Evolutionary conservation across 331 rosid genomes (phyloP).

Genomic region (Stylosanthes scabra): DNA sequence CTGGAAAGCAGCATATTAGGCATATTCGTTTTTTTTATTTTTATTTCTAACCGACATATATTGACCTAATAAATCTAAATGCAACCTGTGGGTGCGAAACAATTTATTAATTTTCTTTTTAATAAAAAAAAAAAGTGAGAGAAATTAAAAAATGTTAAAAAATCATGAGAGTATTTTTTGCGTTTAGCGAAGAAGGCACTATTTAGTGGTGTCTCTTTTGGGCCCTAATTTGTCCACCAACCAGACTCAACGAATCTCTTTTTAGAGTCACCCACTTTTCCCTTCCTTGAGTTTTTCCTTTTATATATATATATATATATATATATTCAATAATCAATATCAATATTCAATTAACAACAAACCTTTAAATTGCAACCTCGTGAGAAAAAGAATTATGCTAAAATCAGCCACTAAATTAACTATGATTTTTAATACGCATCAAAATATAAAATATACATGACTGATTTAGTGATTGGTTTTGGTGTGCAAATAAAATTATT

Average conservation of each 20-base stretch:
- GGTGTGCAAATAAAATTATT: no score
- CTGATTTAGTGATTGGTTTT: no score
- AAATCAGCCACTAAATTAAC: no score
- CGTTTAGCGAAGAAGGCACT: not conserved
- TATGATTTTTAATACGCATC: no score
- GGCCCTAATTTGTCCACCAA: slow-evolving; percentile 34
- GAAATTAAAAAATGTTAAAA: not conserved
- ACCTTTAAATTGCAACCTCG: not conserved
- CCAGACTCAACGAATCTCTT: slow-evolving; percentile 8
- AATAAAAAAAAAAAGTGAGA: not conserved
- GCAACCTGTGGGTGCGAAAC: no score
- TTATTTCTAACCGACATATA: slow-evolving; percentile 1
- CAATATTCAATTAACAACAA: not conserved
- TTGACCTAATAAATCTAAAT: slow-evolving; percentile 1
- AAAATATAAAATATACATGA: no score
- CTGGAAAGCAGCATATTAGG: slow-evolving; percentile 2
- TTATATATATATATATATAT: no score
- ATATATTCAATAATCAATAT: no score
- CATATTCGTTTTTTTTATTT: not conserved
- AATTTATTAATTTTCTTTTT: no score
- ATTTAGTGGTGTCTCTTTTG: slow-evolving; percentile 16
- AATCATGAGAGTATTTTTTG: not conserved
- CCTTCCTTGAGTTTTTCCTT: not conserved
- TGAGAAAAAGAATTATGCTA: no score
- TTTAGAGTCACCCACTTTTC: not conserved